phyloP scores from a whole-genome alignment of 2,329 filamentous ascomycete species.

The Colletotrichum sp. region DNA sequence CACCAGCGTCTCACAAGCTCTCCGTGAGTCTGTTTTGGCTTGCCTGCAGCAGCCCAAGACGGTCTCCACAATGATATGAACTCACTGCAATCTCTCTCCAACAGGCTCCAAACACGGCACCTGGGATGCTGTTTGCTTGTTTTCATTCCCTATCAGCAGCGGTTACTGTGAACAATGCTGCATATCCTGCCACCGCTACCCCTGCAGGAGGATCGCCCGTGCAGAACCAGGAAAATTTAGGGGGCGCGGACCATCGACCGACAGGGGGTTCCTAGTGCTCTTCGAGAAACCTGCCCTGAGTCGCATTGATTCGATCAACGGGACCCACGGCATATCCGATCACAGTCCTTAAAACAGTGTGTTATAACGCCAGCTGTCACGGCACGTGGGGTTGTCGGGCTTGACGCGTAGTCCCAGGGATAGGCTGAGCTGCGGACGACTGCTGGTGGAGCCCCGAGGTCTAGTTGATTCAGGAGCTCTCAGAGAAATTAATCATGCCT shows the following conservation, averaged over 20 bases:
- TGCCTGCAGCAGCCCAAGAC: neutral
- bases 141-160: neutral
- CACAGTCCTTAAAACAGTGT: conserved; percentile 1
- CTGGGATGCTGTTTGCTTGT: neutral
- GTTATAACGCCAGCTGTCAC: conserved; percentile 2
- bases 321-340: neutral
- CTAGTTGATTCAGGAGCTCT: conserved; percentile 15
- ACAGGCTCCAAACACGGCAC: neutral
- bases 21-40: conserved; percentile 4
- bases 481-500: conserved; percentile 8
- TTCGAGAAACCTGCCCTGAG: neutral
- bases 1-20: conserved; percentile 1
- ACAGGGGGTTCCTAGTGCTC: neutral
- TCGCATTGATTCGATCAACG: conserved; percentile 5
- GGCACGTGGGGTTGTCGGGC: conserved; percentile 10
- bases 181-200: neutral
- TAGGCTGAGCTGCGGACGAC: neutral
- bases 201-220: conserved; percentile 1
- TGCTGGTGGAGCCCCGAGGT: neutral
- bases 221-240: neutral
- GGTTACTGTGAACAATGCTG: neutral
- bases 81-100: conserved; percentile 4
- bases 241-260: neutral
- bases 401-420: conserved; percentile 3
- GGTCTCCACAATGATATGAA: neutral